Percentiles rank a stretch among this genome's conserved stretches.
Conservation (phyloP, 2,329 filamentous ascomycete genomes). For the Penicillium brasilianum region DNA sequence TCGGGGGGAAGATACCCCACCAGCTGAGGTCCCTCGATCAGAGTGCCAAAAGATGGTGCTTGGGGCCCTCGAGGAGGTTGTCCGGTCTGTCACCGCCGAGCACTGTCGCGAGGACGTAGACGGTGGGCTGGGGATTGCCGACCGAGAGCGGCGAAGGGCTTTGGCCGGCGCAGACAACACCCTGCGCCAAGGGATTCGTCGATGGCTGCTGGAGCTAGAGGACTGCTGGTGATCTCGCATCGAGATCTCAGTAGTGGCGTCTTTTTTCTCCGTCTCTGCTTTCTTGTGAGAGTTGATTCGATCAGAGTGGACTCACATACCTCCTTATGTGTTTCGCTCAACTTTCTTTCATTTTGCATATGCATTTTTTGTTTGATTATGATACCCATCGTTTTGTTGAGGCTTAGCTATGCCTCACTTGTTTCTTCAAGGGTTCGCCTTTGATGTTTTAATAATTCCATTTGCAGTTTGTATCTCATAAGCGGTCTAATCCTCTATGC, state of each 20-base stretch:
- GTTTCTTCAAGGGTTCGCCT: not conserved
- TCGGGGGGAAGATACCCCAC: slow-evolving; percentile 39
- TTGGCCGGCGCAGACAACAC: slow-evolving; percentile 53
- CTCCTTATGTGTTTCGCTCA: slow-evolving; percentile 5
- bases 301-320: not conserved
- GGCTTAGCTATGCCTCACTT: not conserved
- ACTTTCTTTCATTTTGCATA: slow-evolving; percentile 20
- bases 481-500: slow-evolving; percentile 1
- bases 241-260: slow-evolving; percentile 5
- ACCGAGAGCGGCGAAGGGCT: slow-evolving; percentile 41
- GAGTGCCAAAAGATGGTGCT: slow-evolving; percentile 62
- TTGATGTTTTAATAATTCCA: slow-evolving; percentile 3
- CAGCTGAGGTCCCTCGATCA: slow-evolving; percentile 52
- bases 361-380: slow-evolving; percentile 26
- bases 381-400: slow-evolving; percentile 29
- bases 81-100: slow-evolving; percentile 59
- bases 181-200: slow-evolving; percentile 61
- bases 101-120: slow-evolving; percentile 49
- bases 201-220: slow-evolving; percentile 60
- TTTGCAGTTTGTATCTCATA: slow-evolving; percentile 7
- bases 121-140: slow-evolving; percentile 36
- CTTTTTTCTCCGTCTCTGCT: not conserved
- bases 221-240: slow-evolving; percentile 43
- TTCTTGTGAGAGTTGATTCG: not conserved
- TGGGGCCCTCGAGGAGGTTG: slow-evolving; percentile 62